A percentile compares a stretch with the other conserved stretches of the same genome.
phyloP scores from a whole-genome alignment of 352 stramenopile genomes.

The Nothophytophthora sp. region DNA sequence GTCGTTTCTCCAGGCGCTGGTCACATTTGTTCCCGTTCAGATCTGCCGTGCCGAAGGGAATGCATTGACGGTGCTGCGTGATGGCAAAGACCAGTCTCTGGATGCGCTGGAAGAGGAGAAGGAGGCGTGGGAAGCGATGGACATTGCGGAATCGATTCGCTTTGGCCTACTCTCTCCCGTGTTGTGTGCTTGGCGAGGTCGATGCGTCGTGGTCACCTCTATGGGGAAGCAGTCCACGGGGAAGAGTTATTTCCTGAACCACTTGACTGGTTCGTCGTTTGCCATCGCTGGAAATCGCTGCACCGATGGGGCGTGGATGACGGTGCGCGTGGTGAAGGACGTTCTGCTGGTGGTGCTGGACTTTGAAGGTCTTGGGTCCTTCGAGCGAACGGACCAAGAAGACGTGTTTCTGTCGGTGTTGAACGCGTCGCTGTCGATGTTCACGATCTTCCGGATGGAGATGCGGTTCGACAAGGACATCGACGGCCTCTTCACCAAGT shows the following conservation, averaged over 20 bases:
- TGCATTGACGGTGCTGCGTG: slow-evolving; percentile 45
- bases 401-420: slow-evolving; percentile 75
- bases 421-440: slow-evolving; percentile 69
- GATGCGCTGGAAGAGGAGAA: slow-evolving; percentile 19
- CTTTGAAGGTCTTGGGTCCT: slow-evolving; percentile 77
- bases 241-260: slow-evolving; percentile 83
- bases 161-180: slow-evolving; percentile 51
- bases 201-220: slow-evolving; percentile 54
- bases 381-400: slow-evolving; percentile 75
- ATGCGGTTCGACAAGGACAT: slow-evolving; percentile 83
- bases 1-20: slow-evolving; percentile 36
- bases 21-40: slow-evolving; percentile 74
- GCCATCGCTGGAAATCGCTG: slow-evolving; percentile 62
- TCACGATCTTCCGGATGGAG: slow-evolving; percentile 78
- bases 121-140: slow-evolving; percentile 21
- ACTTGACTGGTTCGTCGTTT: slow-evolving; percentile 75
- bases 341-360: slow-evolving; percentile 73
- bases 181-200: slow-evolving; percentile 35
- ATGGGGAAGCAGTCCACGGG: slow-evolving; percentile 80
- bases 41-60: slow-evolving; percentile 73
- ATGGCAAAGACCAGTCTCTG: slow-evolving; percentile 40
- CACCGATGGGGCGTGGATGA: slow-evolving; percentile 74
- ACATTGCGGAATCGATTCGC: slow-evolving; percentile 52
- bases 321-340: slow-evolving; percentile 36
- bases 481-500: slow-evolving; percentile 62